Evolutionary conservation across 306 rosid species (phyloP).

Genomic region (Prunus fruticosa): DNA sequence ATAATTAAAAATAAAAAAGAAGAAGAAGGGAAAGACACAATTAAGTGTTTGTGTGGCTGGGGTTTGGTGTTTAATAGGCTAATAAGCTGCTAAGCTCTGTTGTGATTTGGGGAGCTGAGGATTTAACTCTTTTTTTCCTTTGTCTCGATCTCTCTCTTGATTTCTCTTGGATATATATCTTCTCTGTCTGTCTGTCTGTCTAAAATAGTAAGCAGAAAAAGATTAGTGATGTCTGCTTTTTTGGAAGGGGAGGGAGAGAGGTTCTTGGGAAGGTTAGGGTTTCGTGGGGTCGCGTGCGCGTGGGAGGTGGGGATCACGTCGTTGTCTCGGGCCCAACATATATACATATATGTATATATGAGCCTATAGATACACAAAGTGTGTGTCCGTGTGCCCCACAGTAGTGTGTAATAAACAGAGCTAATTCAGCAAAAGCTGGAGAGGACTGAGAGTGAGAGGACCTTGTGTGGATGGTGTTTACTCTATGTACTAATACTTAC

Average conservation of each 20-base stretch:
- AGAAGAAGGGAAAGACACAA: conserved; percentile 1
- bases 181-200: neutral
- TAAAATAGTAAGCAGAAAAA: neutral
- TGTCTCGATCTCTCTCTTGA: neutral
- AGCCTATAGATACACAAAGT: too few relatives aligned
- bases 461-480: neutral
- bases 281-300: conserved; percentile 77
- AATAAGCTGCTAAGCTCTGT: neutral
- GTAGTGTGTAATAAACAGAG: too few relatives aligned
- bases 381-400: neutral
- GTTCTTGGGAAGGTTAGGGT: conserved; percentile 52
- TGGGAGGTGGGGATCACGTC: conserved; percentile 67
- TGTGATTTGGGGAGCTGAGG: conserved; percentile 30
- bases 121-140: neutral
- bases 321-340: conserved; percentile 41
- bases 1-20: neutral
- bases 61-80: neutral
- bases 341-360: neutral
- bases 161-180: neutral
- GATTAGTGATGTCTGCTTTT: neutral
- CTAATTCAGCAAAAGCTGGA: neutral
- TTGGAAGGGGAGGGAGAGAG: conserved; percentile 6
- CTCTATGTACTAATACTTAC: too few relatives aligned
- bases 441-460: neutral
- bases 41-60: conserved; percentile 13